These are phyloP conservation scores for Papilionanthe hybrid DNA, from an alignment of 116 monocot species.

Conservation along the genomic window DNA sequence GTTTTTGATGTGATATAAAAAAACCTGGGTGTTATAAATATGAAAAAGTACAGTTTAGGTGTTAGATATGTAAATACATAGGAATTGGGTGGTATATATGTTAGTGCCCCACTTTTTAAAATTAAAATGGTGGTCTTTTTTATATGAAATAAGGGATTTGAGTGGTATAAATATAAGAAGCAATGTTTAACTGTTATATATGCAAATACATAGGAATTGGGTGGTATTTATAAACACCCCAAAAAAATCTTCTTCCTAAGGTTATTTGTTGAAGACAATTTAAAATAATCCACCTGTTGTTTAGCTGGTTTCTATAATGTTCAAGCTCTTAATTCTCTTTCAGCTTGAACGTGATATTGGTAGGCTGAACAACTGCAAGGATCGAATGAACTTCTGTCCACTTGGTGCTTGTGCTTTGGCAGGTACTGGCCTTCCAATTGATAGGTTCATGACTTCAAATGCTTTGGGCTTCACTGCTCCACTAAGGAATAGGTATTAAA, in stretches of 20 bases:
- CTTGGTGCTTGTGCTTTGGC: conserved; percentile 97
- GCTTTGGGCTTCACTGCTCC: conserved; percentile 85
- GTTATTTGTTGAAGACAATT: background rate
- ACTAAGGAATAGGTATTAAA: conserved; percentile 65
- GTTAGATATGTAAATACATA: too few relatives aligned
- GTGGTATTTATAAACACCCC: too few relatives aligned
- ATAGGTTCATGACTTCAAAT: conserved; percentile 86
- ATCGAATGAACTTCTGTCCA: conserved; percentile 82
- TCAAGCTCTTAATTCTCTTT: conserved; percentile 11
- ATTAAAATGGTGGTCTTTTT: too few relatives aligned
- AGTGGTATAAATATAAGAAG: too few relatives aligned
- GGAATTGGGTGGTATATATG: too few relatives aligned
- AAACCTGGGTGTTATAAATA: too few relatives aligned
- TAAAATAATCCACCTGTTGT: background rate
- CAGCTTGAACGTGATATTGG: conserved; percentile 90
- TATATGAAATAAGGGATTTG: too few relatives aligned
- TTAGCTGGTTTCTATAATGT: background rate
- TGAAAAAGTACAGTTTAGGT: too few relatives aligned
- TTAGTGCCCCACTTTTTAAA: too few relatives aligned
- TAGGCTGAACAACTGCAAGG: conserved; percentile 62
- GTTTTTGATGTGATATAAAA: too few relatives aligned
- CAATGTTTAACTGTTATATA: too few relatives aligned
- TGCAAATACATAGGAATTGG: too few relatives aligned
- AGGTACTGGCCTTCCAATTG: conserved; percentile 94
- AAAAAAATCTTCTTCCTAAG: background rate